phyloP scores from a whole-genome alignment of 495 filamentous ascomycete genomes.

The Xylaria palmicola region DNA sequence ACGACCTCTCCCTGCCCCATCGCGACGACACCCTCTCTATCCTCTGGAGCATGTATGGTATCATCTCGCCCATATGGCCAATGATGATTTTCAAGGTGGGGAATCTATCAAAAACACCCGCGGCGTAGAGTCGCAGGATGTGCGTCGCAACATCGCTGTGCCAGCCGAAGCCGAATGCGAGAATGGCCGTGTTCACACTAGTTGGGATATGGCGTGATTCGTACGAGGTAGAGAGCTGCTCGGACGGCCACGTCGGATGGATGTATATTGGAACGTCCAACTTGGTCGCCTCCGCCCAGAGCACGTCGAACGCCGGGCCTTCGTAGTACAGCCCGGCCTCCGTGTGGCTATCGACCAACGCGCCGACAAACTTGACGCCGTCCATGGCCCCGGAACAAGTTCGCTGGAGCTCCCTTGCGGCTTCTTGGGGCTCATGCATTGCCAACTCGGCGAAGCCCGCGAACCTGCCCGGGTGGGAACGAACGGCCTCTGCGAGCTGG shows the following conservation, averaged over 20 bases:
- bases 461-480: conserved; percentile 44
- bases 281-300: conserved; percentile 49
- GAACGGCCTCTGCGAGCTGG: conserved; percentile 49
- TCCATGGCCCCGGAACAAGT: conserved; percentile 39
- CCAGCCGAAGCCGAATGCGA: conserved; percentile 45
- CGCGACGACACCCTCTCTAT: conserved; percentile 53
- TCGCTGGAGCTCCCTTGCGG: conserved; percentile 49
- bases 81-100: conserved; percentile 61
- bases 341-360: conserved; percentile 55
- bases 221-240: conserved; percentile 39
- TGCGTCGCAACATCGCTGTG: conserved; percentile 48
- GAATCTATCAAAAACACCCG: conserved; percentile 49
- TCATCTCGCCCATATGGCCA: conserved; percentile 65
- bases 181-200: conserved; percentile 35
- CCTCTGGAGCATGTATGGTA: conserved; percentile 64
- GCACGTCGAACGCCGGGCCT: conserved; percentile 37
- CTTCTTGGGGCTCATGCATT: conserved; percentile 44
- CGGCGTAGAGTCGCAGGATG: conserved; percentile 33
- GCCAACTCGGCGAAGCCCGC: conserved; percentile 57
- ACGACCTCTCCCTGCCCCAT: conserved; percentile 49
- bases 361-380: conserved; percentile 48
- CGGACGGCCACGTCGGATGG: conserved; percentile 50
- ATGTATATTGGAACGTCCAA: conserved; percentile 60
- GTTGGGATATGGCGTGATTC: conserved; percentile 37
- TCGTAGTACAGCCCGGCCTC: conserved; percentile 50